Percentiles rank a stretch among this genome's conserved stretches.
Evolutionary conservation across 2,329 filamentous ascomycete species (phyloP).

Genomic region (Arachnomyces sp.): DNA sequence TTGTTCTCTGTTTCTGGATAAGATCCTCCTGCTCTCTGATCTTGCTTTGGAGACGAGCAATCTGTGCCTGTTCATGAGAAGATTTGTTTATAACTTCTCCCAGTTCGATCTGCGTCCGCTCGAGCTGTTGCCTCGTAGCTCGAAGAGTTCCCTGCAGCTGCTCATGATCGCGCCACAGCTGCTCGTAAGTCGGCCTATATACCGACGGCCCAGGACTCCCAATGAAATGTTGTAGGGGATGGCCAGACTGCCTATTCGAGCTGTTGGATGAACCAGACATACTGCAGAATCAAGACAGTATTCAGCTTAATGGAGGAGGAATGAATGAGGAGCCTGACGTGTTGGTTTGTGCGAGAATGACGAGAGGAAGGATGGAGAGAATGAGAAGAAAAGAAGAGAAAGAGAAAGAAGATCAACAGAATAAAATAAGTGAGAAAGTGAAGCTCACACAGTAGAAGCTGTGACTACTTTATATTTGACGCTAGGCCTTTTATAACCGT

Average conservation of each 20-base stretch:
- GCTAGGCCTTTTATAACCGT: too few species aligned
- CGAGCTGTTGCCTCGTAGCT: slow-evolving; percentile 5
- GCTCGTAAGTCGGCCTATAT: neutral
- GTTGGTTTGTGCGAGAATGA: too few species aligned
- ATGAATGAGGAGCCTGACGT: too few species aligned
- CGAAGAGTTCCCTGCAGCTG: neutral
- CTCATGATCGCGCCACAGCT: neutral
- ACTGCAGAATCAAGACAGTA: too few species aligned
- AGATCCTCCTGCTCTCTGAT: slow-evolving; percentile 15
- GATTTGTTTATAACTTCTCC: slow-evolving; percentile 6
- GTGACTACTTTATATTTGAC: too few species aligned
- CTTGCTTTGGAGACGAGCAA: slow-evolving; percentile 7
- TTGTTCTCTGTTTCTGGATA: slow-evolving; percentile 16
- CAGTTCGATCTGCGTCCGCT: slow-evolving; percentile 8
- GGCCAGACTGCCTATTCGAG: neutral
- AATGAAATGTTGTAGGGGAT: neutral
- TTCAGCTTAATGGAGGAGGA: too few species aligned
- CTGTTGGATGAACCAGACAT: neutral
- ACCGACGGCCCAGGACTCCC: neutral
- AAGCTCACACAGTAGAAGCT: too few species aligned
- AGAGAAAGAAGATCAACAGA: too few species aligned
- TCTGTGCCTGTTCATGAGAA: slow-evolving; percentile 6
- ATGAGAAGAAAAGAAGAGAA: too few species aligned
- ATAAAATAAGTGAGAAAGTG: too few species aligned
- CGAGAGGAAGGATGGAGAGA: too few species aligned